These are phyloP conservation scores for Phoenix roebelenii DNA, from an alignment of 176 grass and related monocot species.

Conservation along the genomic window DNA sequence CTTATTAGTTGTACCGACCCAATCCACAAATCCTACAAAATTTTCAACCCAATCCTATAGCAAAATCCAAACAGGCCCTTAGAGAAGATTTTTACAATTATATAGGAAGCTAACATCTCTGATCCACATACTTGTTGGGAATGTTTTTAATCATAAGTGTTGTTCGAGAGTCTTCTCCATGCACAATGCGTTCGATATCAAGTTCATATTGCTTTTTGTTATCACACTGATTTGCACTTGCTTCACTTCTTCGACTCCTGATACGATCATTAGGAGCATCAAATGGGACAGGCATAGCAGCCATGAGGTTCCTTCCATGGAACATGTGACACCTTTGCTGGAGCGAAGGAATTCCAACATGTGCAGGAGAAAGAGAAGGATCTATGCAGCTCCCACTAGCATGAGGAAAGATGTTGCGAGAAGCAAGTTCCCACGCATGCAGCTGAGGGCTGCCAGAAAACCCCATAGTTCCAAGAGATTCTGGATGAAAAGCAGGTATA, in stretches of 20 bases:
- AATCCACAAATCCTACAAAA: too few relatives aligned
- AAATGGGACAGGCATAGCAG: conserved; percentile 45
- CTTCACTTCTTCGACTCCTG: conserved; percentile 62
- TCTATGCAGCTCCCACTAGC: conserved; percentile 38
- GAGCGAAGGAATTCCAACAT: conserved; percentile 40
- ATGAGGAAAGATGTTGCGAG: conserved; percentile 31
- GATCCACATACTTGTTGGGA: conserved; percentile 65
- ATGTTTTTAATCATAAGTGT: conserved; percentile 99
- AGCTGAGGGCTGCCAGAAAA: conserved; percentile 45
- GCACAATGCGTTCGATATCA: conserved; percentile 56
- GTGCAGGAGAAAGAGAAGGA: conserved; percentile 30
- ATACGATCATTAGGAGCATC: conserved; percentile 54
- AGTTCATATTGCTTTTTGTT: conserved; percentile 89
- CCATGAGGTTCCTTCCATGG: conserved; percentile 33
- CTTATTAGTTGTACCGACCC: too few relatives aligned
- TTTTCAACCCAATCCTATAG: too few relatives aligned
- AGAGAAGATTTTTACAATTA: too few relatives aligned
- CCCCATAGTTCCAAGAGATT: conserved; percentile 38
- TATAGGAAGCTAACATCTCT: not conserved
- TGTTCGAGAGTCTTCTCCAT: conserved; percentile 73
- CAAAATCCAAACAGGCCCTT: too few relatives aligned
- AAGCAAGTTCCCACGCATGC: conserved; percentile 32
- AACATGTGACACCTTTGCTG: conserved; percentile 34
- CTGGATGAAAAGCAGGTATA: conserved; percentile 32
- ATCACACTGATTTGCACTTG: conserved; percentile 40